Base-by-base conservation (phyloP, 1,139 yeast species). In the Sugiyamaella pinicola region DNA sequence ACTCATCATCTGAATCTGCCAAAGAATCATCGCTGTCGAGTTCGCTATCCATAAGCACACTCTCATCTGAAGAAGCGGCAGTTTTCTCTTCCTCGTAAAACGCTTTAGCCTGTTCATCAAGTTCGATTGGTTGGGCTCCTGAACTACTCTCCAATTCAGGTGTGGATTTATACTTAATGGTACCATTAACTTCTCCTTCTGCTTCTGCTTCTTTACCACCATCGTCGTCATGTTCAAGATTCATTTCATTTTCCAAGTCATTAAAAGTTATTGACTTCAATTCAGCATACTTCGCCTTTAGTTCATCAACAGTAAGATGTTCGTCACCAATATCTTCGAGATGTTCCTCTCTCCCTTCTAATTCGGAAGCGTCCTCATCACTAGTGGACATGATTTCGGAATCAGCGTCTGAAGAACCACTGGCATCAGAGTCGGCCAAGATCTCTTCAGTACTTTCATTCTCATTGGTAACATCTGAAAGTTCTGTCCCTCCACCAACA, bases 301-400 rank as follows among this genome's bases (percentile, higher is more conserved):
- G 74, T 62, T 87, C 83, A 22, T 85, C 91, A 1, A 86, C 78
- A 0, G 89, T 75, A 38, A 88, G 71, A 31, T 78, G 69, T 54
- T 79, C 77, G 60, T 85, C 90, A 54, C 77, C 66, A 21, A 55
- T 58, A 31, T 53, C 54, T 19, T 54, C 46, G 15, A 51, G 55
- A 1, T 22, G 43, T 15, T 52, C 59, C 12, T 63, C 64, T 10
- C 61, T 67, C 4, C 67, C 69, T 17, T 72, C 77, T 12, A 64
- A 69, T 7, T 72, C 74, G 9, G 66, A 65, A 2, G n/a, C 31
- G 31, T 70, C 71, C 22, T 68, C 62, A 28, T 53, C 58, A 46
- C 44, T 47, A 12, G 44, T 33, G 10, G 63, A 60, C 58, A 59
- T 50, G 43, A 48, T 53, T 13, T 66, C 69, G 0, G 60, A 55